Evolutionary conservation across 1,284 basidiomycete species (phyloP).

Genomic region (Apiotrichum sp.): DNA sequence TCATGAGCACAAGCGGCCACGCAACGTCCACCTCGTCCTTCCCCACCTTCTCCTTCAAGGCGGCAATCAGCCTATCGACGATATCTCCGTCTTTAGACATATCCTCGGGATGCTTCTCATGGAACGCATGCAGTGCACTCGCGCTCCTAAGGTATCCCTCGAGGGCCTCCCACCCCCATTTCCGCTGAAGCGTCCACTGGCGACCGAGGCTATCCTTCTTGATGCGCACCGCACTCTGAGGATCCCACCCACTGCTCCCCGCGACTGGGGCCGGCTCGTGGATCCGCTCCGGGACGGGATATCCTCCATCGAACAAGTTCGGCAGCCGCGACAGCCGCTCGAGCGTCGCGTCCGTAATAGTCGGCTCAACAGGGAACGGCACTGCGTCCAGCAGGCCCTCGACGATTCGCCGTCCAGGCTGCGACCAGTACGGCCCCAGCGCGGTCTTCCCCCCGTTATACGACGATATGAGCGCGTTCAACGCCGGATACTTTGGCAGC

Average conservation of each 20-base stretch:
- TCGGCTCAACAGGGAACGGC: constrained; percentile 53
- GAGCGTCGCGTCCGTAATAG: not conserved
- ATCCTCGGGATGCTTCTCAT: constrained; percentile 61
- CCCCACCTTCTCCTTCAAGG: constrained; percentile 45
- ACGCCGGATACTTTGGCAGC: constrained; percentile 56
- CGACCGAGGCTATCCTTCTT: constrained; percentile 38
- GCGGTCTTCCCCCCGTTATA: constrained; percentile 42
- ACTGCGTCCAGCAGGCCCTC: constrained; percentile 65
- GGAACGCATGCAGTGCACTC: constrained; percentile 65
- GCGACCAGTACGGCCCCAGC: constrained; percentile 70
- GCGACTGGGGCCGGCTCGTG: constrained; percentile 2
- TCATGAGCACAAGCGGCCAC: constrained; percentile 65
- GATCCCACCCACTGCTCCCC: constrained; percentile 34
- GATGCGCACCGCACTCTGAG: constrained; percentile 22
- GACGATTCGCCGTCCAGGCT: constrained; percentile 69
- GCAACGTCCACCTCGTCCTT: constrained; percentile 54
- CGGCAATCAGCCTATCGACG: constrained; percentile 57
- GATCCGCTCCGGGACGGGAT: constrained; percentile 8
- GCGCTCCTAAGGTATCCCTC: constrained; percentile 65
- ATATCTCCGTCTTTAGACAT: constrained; percentile 55
- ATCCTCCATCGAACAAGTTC: constrained; percentile 49
- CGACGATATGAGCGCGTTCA: constrained; percentile 55
- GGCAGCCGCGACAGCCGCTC: constrained; percentile 38
- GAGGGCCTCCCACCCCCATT: constrained; percentile 34
- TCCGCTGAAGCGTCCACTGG: constrained; percentile 54